Percentiles rank a stretch among this genome's conserved stretches.
phyloP scores from a whole-genome alignment of 2,329 filamentous ascomycete species.

The Aspergillus sp. region DNA sequence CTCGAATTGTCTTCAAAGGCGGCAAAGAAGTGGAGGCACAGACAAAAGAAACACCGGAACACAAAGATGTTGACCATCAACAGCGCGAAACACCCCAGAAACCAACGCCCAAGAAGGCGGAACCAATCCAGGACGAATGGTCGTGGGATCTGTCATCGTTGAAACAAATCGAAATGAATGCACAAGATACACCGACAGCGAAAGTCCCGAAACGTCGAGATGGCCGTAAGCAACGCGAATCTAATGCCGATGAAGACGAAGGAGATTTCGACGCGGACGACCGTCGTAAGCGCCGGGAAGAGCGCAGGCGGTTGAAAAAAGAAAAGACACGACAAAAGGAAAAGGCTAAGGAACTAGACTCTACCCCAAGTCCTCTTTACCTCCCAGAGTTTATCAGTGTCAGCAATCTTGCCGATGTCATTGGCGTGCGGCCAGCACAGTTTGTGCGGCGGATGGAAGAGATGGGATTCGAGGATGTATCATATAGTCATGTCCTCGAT shows the following conservation, averaged over 20 bases:
- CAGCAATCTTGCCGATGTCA: conserved; percentile 69
- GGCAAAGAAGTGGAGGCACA: not conserved
- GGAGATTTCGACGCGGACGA: conserved; percentile 28
- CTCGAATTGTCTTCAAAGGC: not conserved
- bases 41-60: conserved; percentile 1
- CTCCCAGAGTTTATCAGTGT: conserved; percentile 91
- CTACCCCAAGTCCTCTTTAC: conserved; percentile 58
- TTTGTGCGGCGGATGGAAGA: conserved; percentile 75
- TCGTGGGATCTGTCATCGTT: conserved; percentile 27
- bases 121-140: conserved; percentile 10
- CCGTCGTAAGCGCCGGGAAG: conserved; percentile 26
- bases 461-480: conserved; percentile 84
- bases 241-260: conserved; percentile 26
- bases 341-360: conserved; percentile 30
- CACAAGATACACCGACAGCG: not conserved
- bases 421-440: conserved; percentile 64
- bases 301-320: conserved; percentile 35
- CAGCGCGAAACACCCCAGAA: not conserved
- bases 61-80: no score
- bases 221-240: conserved; percentile 15
- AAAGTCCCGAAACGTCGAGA: conserved; percentile 3
- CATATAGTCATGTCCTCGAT: conserved; percentile 79
- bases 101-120: not conserved
- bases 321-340: conserved; percentile 37
- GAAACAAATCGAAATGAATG: conserved; percentile 14